Base-by-base conservation (phyloP, 2,329 filamentous ascomycete species). In the Amauroascus verrucosus region DNA sequence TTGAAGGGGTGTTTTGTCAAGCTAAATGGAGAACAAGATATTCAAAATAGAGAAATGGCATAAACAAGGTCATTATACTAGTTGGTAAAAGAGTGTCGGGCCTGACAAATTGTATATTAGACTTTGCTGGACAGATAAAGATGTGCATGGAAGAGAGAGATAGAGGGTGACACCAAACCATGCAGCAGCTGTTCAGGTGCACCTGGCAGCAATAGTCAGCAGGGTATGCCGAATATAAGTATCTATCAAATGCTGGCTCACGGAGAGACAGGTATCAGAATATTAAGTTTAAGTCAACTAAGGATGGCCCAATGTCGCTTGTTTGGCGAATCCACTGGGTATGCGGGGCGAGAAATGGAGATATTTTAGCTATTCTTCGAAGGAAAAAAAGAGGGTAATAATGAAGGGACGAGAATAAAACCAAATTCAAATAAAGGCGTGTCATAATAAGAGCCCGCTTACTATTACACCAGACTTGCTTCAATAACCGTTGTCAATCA, bases 401-500 rank as follows among this genome's bases (percentile, higher is more conserved):
- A 46, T 26, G 41, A 52, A 46, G 41, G 41, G 32, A 50, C 28
- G n/a, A 51, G 41, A n/a, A 45, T 44, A 46, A 38, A 38, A 44
- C 18, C 18, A 45, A 20, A 52, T 32, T 41, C 32, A 40, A 48
- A 47, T 45, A 48, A 48, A 37, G 33, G 33, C 38, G 45, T 32
- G 44, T 41, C 32, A 48, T 48, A 53, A 46, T 40, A 32, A 43
- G 44, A 44, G 35, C 6, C 26, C 28, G 51, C 43, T 44, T 30
- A 53, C 35, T 41, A 28, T 51, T 51, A 51, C 50, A 46, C 44
- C 44, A 18, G 26, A 48, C 51, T 44, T 53, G 51, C 43, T 43
- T 53, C 51, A 53, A 53, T 43, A 53, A 48, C 51, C 51, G 51
- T 53, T 53, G 51, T 53, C 44, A 48, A 48, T 53, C 44, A 53